Conservation (phyloP, 192 early-diverging fungal species). For the Lobosporangium transversale region DNA sequence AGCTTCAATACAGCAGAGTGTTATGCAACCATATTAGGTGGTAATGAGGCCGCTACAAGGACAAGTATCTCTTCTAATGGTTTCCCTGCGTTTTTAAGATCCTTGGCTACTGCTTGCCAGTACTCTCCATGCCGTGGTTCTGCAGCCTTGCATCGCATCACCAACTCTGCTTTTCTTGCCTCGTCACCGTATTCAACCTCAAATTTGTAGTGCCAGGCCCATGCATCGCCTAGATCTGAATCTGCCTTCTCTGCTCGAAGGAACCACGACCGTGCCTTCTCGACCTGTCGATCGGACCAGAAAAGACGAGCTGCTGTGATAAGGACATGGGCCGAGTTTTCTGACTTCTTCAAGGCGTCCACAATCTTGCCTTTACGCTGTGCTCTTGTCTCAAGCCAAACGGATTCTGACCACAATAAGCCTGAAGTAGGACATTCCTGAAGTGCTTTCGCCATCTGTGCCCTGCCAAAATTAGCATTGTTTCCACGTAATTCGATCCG, state of each 20-base stretch:
- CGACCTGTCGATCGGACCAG: conserved; percentile 91
- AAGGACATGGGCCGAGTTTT: conserved; percentile 84
- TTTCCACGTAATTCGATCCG: conserved; percentile 81
- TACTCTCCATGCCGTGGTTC: conserved; percentile 91
- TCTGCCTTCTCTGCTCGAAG: conserved; percentile 82
- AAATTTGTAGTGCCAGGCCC: conserved; percentile 96
- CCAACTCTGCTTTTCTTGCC: conserved; percentile 60
- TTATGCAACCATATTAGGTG: conserved; percentile 37
- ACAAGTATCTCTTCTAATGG: conserved; percentile 68
- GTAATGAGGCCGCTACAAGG: conserved; percentile 51
- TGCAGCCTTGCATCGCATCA: conserved; percentile 75
- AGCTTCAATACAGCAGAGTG: neutral
- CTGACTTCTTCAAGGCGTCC: conserved; percentile 93
- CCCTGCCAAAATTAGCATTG: conserved; percentile 73
- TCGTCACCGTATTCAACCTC: conserved; percentile 82
- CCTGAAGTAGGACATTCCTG: conserved; percentile 94
- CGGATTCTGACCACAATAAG: conserved; percentile 86
- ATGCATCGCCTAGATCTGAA: conserved; percentile 90
- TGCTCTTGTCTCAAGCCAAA: conserved; percentile 85
- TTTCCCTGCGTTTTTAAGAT: conserved; percentile 74
- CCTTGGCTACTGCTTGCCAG: conserved; percentile 88
- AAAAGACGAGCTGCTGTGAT: conserved; percentile 89
- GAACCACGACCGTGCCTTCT: conserved; percentile 96
- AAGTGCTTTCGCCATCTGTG: conserved; percentile 86
- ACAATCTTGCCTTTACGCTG: conserved; percentile 87